Evolutionary conservation across 73 alveolate species (phyloP), one percentile per base, ranked within the genome.

Genomic region (Durusdinium trenchii): DNA sequence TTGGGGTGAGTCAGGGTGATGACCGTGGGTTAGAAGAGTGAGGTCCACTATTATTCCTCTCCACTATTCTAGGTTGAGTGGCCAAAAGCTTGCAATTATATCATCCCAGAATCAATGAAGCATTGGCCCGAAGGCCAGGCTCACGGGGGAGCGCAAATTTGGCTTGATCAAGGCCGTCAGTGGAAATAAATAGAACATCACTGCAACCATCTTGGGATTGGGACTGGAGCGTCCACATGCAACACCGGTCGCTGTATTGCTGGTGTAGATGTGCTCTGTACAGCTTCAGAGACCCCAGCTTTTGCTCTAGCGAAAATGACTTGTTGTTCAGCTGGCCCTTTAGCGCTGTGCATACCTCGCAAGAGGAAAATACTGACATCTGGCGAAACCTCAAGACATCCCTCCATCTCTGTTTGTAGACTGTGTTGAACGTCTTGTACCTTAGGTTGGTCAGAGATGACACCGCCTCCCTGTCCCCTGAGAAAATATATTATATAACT

Each of bases 81-180:
- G n/a, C n/a, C n/a, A n/a, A n/a, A n/a, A n/a, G n/a, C n/a, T n/a
- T n/a, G n/a, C n/a, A n/a, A n/a, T n/a, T n/a, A n/a, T n/a, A n/a
- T n/a, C n/a, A n/a, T n/a, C n/a, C n/a, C n/a, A n/a, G n/a, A n/a
- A n/a, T n/a, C n/a, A n/a, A n/a, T n/a, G n/a, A n/a, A n/a, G n/a
- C n/a, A n/a, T n/a, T n/a, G n/a, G n/a, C n/a, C 43, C 71, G 51
- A 2, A 82, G 36, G 48, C 92, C 92, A 46, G 92, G 92, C 35
- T 82, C 67, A 3, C 52, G 18, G 35, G 92, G 92, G 3, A 82
- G 67, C 14, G 73, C 18, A 35, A 82, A 82, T 32, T 82, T 82
- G 23, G 73, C 92, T 47, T 82, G 92, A 26, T 82, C 92, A 47
- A 82, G 46, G 26, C 92, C 92, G 92, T 82, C 92, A 43, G 48